Evolutionary conservation across 2,329 filamentous ascomycete species (phyloP).

Genomic region (Fusarium albidum): DNA sequence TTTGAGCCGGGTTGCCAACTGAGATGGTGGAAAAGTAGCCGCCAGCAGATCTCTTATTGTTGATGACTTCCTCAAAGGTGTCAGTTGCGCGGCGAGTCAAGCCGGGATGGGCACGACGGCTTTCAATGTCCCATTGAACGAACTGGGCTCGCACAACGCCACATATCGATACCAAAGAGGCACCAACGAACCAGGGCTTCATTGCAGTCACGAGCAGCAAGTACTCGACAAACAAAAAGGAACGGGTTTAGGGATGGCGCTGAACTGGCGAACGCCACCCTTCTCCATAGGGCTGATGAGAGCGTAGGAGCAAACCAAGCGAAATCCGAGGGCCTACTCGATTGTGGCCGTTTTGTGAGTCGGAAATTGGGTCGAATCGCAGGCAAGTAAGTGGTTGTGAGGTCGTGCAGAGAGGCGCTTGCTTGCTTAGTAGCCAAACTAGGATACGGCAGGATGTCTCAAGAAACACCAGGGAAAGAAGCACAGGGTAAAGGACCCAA

Average conservation of each 20-base stretch:
- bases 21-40: conserved; percentile 65
- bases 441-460: conserved; percentile 32
- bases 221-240: conserved; percentile 1
- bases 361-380: conserved; percentile 1
- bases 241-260: conserved; percentile 31
- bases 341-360: not conserved
- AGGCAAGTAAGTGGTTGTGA: conserved; percentile 1
- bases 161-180: conserved; percentile 36
- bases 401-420: conserved; percentile 16
- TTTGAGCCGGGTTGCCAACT: conserved; percentile 66
- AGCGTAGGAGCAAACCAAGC: conserved; percentile 20
- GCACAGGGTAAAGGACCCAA: conserved; percentile 30
- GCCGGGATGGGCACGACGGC: conserved; percentile 41
- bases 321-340: conserved; percentile 10
- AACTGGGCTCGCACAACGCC: conserved; percentile 42
- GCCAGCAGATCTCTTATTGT: conserved; percentile 54
- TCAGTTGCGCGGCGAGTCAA: conserved; percentile 48
- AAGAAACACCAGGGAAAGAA: conserved; percentile 29
- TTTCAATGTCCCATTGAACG: conserved; percentile 59
- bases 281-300: conserved; percentile 34
- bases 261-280: conserved; percentile 31
- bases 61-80: conserved; percentile 54
- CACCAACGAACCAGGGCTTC: conserved; percentile 33
- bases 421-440: conserved; percentile 12
- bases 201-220: conserved; percentile 29